Evolutionary conservation across 1,284 basidiomycete species (phyloP).

Genomic region (Athelia sp.): DNA sequence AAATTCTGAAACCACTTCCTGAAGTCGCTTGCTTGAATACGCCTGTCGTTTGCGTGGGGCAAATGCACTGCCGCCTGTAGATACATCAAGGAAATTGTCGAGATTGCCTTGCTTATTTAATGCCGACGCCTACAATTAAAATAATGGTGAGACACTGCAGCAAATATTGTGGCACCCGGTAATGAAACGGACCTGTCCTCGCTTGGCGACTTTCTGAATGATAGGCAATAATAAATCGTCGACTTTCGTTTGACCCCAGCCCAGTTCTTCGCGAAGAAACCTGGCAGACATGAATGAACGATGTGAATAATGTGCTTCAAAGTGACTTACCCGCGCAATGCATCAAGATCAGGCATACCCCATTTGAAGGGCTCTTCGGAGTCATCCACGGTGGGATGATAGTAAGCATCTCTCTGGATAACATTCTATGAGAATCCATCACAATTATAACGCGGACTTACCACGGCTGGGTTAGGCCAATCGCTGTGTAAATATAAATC

Average conservation of each 20-base stretch:
- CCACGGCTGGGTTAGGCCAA: constrained; percentile 91
- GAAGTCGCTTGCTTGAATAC: constrained; percentile 83
- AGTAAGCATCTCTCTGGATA: constrained; percentile 84
- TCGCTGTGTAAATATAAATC: constrained; percentile 73
- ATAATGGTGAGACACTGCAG: constrained; percentile 1
- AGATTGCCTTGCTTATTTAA: constrained; percentile 74
- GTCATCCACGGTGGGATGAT: constrained; percentile 84
- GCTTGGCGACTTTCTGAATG: constrained; percentile 84
- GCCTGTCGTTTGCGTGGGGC: constrained; percentile 77
- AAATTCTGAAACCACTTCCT: constrained; percentile 86
- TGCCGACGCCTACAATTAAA: constrained; percentile 42
- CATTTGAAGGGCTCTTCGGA: constrained; percentile 96
- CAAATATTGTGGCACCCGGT: neutral
- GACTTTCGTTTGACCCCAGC: constrained; percentile 84
- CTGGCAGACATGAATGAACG: constrained; percentile 33
- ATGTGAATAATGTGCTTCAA: constrained; percentile 7
- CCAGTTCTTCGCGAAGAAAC: constrained; percentile 81
- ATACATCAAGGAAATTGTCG: constrained; percentile 55
- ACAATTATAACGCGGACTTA: constrained; percentile 30
- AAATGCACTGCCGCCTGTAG: constrained; percentile 58
- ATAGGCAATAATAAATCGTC: constrained; percentile 93
- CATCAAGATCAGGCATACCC: constrained; percentile 94
- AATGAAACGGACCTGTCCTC: constrained; percentile 53
- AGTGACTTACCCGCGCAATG: constrained; percentile 66
- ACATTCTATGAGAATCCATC: constrained; percentile 5